Percentiles rank a stretch among this genome's conserved stretches.
Conservation (phyloP, 2,329 filamentous ascomycete genomes). For the Alternaria triticimaculans region DNA sequence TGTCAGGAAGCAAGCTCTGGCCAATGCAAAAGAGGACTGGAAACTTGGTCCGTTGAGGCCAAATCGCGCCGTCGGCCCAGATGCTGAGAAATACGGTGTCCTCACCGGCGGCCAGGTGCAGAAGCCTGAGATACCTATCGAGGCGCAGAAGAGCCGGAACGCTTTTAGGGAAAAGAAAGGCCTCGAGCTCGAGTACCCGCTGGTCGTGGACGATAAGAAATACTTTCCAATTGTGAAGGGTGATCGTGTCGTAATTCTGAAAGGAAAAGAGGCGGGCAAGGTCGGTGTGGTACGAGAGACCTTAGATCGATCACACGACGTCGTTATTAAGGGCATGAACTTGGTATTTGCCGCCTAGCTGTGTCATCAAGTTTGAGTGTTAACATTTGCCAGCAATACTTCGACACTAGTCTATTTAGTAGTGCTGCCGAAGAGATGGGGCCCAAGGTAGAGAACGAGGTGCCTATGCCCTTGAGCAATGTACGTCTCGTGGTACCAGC, state of each 20-base stretch:
- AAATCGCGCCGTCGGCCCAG: constrained; percentile 70
- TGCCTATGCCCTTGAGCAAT: constrained; percentile 70
- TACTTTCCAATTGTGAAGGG: constrained; percentile 55
- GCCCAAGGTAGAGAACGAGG: constrained; percentile 56
- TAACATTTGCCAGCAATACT: constrained; percentile 48
- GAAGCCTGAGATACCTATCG: constrained; percentile 50
- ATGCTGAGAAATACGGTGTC: constrained; percentile 66
- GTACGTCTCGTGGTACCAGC: constrained; percentile 81
- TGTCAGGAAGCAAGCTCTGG: constrained; percentile 57
- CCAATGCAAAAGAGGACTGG: constrained; percentile 76
- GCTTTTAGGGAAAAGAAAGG: constrained; percentile 27
- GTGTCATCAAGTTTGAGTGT: background rate
- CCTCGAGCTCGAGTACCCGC: constrained; percentile 29
- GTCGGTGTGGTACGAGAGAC: constrained; percentile 75
- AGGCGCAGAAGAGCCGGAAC: constrained; percentile 34
- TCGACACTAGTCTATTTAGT: constrained; percentile 49
- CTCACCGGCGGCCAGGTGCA: constrained; percentile 45
- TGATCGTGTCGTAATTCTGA: constrained; percentile 83
- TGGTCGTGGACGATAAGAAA: constrained; percentile 39
- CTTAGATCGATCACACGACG: constrained; percentile 41
- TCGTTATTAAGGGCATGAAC: constrained; percentile 51
- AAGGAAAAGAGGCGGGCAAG: constrained; percentile 80
- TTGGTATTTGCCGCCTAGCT: constrained; percentile 34
- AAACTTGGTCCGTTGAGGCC: constrained; percentile 79
- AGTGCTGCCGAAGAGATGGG: constrained; percentile 37